Base-by-base conservation (phyloP, 2,329 filamentous ascomycete species). In the Penicillium crustosum region DNA sequence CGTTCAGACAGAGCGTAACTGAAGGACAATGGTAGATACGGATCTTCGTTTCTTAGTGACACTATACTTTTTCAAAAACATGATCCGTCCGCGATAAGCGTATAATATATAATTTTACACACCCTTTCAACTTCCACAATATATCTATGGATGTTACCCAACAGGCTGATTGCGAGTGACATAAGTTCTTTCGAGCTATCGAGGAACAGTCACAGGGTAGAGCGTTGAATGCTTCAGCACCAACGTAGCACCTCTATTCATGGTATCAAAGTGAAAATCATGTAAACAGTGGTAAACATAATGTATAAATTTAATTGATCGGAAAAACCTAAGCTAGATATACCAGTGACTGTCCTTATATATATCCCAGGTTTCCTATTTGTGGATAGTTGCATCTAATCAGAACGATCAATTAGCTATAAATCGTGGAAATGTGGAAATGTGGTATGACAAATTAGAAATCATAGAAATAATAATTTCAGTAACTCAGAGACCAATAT, bases 401-500 rank as follows among this genome's bases (percentile, higher is more conserved):
- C 23, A 45, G 29, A 31, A 42, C 13, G 10, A 45, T 19, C 17
- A 31, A 36, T 60, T 52, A 59, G 58, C 39, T 25, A 42, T n/a
- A 25, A 33, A 27, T 51, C 45, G 17, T 27, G 38, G 12, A 36
- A 19, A 4, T 2, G 17, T 27, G 38, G 12, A 36, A 19, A 4
- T 2, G 19, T 19, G 35, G 31, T 13, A 31, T 27, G 10, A 29
- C 39, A 41, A 39, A 39, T 17, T 4, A 13, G 35, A 45, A 15
- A 17, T 21, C 7, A 29, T 27, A 8, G 35, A n/a, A 31, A 31
- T 31, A 31, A 13, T 12, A 41, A 35, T 36, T 53, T 23, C 12
- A 59, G 56, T 50, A 38, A 53, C 56, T 61, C 59, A 61, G 59
- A 59, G 59, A 61, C 59, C 59, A 61, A 48, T 59, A 53, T 49